Evolutionary conservation across 228 moss, liverwort and hornwort genomes (phyloP).

Genomic region (Sphagnum fallax): DNA sequence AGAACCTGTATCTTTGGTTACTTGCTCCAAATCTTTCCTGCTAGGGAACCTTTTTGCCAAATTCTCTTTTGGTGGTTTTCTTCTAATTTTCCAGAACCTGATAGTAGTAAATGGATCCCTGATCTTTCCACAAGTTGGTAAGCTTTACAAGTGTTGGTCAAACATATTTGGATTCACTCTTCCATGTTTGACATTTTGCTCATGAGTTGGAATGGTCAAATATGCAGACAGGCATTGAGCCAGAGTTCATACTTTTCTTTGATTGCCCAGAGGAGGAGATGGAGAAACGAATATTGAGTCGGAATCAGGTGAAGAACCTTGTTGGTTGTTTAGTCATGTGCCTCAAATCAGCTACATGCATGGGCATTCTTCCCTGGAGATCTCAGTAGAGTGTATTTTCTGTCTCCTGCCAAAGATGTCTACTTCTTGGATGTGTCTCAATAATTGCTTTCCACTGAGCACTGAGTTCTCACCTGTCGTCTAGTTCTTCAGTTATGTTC

Average conservation of each 20-base stretch:
- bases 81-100: not conserved
- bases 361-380: not conserved
- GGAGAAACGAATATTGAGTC: conserved; percentile 74
- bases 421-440: not conserved
- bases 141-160: not conserved
- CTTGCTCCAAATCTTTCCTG: not conserved
- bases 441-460: no score
- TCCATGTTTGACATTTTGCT: no score
- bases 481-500: no score
- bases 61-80: not conserved
- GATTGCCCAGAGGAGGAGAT: conserved; percentile 83
- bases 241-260: conserved; percentile 92
- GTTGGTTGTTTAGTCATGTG: no score
- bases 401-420: not conserved
- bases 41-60: not conserved
- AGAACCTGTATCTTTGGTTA: not conserved
- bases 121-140: not conserved
- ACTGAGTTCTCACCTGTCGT: no score
- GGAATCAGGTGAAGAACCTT: conserved; percentile 50
- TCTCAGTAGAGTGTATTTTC: not conserved
- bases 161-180: no score
- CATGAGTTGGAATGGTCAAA: not conserved
- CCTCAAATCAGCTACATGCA: no score
- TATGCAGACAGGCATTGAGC: conserved; percentile 71
- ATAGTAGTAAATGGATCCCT: not conserved